These are phyloP conservation scores for Aspergillus alliaceus DNA, from an alignment of 2,329 filamentous ascomycete genomes.

Conservation along the genomic window DNA sequence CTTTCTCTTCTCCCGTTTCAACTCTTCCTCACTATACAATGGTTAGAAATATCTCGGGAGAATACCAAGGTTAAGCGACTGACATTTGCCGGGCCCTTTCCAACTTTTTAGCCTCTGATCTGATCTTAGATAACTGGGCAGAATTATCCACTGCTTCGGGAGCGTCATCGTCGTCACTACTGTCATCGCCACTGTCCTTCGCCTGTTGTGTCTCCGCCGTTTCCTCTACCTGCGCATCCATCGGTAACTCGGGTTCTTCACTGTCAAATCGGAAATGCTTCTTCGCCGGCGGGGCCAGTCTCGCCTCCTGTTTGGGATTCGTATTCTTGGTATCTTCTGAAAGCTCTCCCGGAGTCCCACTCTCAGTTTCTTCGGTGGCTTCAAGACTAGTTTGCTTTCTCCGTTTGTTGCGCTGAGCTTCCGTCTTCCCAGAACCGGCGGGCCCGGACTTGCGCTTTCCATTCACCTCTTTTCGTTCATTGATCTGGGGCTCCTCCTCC, in stretches of 20 bases:
- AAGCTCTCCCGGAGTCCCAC: constrained; percentile 3
- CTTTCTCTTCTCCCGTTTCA: constrained; percentile 41
- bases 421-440: constrained; percentile 19
- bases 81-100: constrained; percentile 39
- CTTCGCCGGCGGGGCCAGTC: constrained; percentile 15
- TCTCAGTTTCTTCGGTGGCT: constrained; percentile 16
- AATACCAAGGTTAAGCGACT: constrained; percentile 10
- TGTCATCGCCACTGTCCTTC: constrained; percentile 30
- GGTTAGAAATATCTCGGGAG: constrained; percentile 18
- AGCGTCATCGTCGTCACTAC: constrained; percentile 37
- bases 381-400: constrained; percentile 31
- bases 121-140: constrained; percentile 38
- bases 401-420: constrained; percentile 33
- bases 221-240: constrained; percentile 20
- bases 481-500: constrained; percentile 11
- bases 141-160: constrained; percentile 44
- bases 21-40: constrained; percentile 35
- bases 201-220: constrained; percentile 19
- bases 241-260: constrained; percentile 36
- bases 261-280: constrained; percentile 43
- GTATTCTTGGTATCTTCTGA: background rate
- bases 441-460: constrained; percentile 32
- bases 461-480: background rate
- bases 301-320: constrained; percentile 7
- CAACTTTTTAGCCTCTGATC: constrained; percentile 39